Percentiles rank a stretch among this genome's conserved stretches.
These are phyloP conservation scores for Notholithocarpus densiflorus DNA, from an alignment of 306 rosid genomes.

Conservation along the genomic window DNA sequence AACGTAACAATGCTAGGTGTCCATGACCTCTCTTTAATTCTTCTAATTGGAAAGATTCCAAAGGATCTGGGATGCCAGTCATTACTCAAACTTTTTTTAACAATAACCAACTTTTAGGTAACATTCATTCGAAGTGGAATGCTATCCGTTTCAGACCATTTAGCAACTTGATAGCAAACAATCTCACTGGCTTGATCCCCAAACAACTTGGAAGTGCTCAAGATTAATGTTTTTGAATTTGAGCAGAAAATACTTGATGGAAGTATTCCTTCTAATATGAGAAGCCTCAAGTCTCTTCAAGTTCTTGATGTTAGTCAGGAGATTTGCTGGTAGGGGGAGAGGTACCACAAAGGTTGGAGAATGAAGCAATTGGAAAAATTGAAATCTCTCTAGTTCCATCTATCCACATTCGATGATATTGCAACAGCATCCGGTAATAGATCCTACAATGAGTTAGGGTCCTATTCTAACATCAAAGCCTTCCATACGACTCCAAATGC, in stretches of 20 bases:
- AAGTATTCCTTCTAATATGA: not conserved
- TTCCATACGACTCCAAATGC: not conserved
- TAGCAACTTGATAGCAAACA: not conserved
- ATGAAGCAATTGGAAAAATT: conserved; percentile 23
- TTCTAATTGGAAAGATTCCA: conserved; percentile 32
- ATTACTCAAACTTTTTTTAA: not conserved
- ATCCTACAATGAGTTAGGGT: conserved; percentile 8
- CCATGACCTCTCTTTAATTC: conserved; percentile 34
- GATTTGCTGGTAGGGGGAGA: conserved; percentile 19
- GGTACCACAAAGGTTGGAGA: conserved; percentile 32
- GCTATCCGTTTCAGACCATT: not conserved
- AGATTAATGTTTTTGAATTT: not conserved
- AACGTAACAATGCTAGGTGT: not conserved
- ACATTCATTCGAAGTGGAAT: not conserved
- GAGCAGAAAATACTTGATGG: not conserved
- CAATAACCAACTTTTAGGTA: not conserved
- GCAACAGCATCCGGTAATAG: not conserved
- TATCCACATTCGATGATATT: not conserved
- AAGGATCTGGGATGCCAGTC: conserved; percentile 9
- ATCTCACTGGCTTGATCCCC: not conserved
- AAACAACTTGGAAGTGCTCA: not conserved
- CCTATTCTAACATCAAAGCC: not conserved
- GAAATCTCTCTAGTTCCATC: conserved; percentile 29
- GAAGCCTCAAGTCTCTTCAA: conserved; percentile 16
- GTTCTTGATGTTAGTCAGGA: conserved; percentile 45